Evolutionary conservation across 345 rosid genomes (phyloP).

Genomic region (Eutrema heterophyllum): DNA sequence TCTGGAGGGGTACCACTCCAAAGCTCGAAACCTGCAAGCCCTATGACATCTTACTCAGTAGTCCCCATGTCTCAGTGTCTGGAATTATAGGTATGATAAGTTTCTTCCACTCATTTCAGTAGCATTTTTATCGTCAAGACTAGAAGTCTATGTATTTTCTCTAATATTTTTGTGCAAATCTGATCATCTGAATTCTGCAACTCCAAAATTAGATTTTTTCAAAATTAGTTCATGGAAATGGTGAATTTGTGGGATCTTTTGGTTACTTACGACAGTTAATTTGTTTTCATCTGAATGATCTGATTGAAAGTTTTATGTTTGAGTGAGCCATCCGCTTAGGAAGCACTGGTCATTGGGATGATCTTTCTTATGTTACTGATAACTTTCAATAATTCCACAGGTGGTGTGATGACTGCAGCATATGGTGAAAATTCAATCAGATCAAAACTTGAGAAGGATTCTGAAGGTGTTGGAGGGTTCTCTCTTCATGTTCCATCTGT

Average conservation of each 20-base stretch:
- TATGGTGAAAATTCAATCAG: slow-evolving; percentile 56
- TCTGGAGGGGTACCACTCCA: slow-evolving; percentile 70
- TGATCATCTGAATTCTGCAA: not conserved
- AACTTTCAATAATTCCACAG: slow-evolving; percentile 31
- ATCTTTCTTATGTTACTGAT: not conserved
- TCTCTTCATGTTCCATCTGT: slow-evolving; percentile 41
- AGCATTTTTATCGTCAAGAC: not conserved
- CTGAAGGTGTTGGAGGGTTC: slow-evolving; percentile 39
- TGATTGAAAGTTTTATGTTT: not conserved
- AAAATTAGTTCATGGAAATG: not conserved
- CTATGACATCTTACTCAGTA: slow-evolving; percentile 66
- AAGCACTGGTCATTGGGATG: not conserved
- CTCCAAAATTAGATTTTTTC: not conserved
- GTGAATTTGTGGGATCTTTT: not conserved
- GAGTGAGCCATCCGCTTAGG: not conserved
- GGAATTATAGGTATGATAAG: slow-evolving; percentile 68
- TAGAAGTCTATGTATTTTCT: not conserved
- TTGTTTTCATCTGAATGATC: not conserved
- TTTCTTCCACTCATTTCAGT: not conserved
- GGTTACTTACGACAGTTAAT: not conserved
- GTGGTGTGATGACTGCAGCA: slow-evolving; percentile 57
- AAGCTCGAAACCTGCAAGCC: slow-evolving; percentile 68
- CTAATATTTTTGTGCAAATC: not conserved
- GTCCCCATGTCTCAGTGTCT: slow-evolving; percentile 73
- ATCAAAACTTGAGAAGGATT: slow-evolving; percentile 33